Conservation (phyloP, 805 yeast species). For the Kazachstania africana region DNA sequence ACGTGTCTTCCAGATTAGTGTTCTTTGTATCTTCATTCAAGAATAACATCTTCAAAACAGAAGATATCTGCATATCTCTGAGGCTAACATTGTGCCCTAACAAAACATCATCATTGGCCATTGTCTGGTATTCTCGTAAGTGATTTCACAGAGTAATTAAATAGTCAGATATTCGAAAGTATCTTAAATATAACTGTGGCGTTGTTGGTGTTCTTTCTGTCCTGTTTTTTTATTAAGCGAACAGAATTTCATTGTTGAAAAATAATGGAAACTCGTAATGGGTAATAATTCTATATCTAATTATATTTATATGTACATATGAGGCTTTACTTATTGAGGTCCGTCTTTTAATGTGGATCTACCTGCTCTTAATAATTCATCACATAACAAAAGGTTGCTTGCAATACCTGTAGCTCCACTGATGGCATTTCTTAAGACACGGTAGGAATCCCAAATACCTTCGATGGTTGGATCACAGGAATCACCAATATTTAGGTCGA, state of each 20-base stretch:
- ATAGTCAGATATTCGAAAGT: too few relatives aligned
- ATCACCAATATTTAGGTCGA: slow-evolving; percentile 84
- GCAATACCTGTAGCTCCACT: slow-evolving; percentile 92
- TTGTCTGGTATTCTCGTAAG: too few relatives aligned
- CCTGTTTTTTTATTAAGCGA: too few relatives aligned
- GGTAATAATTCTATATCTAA: too few relatives aligned
- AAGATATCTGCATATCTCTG: slow-evolving; percentile 31
- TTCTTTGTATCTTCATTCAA: slow-evolving; percentile 52
- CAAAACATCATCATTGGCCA: background rate
- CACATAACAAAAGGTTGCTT: slow-evolving; percentile 82
- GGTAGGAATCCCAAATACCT: slow-evolving; percentile 93
- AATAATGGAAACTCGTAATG: too few relatives aligned
- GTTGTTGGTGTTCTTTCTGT: too few relatives aligned
- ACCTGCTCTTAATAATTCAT: slow-evolving; percentile 94
- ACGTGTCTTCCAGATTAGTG: slow-evolving; percentile 41
- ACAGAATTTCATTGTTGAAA: too few relatives aligned
- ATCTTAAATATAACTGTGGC: too few relatives aligned
- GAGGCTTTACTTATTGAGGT: background rate
- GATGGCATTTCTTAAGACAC: slow-evolving; percentile 88
- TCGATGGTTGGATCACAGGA: slow-evolving; percentile 90
- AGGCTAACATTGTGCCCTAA: slow-evolving; percentile 14
- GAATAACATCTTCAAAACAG: slow-evolving; percentile 75
- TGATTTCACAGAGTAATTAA: too few relatives aligned
- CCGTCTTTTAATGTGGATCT: slow-evolving; percentile 77
- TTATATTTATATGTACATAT: too few relatives aligned